Evolutionary conservation across 2,329 filamentous ascomycete species (phyloP), one percentile per base, ranked within the genome.

Genomic region (Didymellaceae sp.): DNA sequence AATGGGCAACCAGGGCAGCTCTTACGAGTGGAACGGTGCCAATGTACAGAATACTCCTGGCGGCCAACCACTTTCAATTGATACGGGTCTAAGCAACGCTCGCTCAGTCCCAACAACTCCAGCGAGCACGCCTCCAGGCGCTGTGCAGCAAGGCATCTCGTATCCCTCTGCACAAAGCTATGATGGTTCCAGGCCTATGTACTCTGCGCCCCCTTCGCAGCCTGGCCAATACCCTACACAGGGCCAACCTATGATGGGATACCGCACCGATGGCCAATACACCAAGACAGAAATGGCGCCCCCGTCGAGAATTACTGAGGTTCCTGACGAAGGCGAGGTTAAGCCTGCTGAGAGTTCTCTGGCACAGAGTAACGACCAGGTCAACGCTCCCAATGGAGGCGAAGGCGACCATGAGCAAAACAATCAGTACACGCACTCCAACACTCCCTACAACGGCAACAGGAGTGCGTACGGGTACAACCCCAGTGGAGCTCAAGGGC

Each of bases 41-140:
- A 72, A 71, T 37, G 72, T 74, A 18, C 71, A 74, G 20, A 75
- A 66, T 28, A 65, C 76, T 43, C 82, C 83, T 66, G 82, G 82
- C 55, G 87, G 80, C 61, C 89, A 90, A 75, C 82, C 88, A 41
- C 82, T 96, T 74, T 87, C 89, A 21, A 90, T 96, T 65, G 91
- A 96, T 63, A 91, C 89, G 20, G 82, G 85, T 52, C 77, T 94
- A 63, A 89, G 83, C 77, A 91, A 88, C 74, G 80, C 88, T 53
- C 87, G 90, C 63, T 95, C 90, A 57, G 90, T 96, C 81, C 91
- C 91, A 45, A 90, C 88, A 8, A 95, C 90, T n/a, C 91, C 91
- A 54, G 91, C 91, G 20, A 93, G 90, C 5, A 96, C 93, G 0
- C 92, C 93, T 10, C 93, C 93, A 0, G 91, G 90, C 18, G 84